Conservation (phyloP, 805 yeast genomes). For the Metschnikowia similis region DNA sequence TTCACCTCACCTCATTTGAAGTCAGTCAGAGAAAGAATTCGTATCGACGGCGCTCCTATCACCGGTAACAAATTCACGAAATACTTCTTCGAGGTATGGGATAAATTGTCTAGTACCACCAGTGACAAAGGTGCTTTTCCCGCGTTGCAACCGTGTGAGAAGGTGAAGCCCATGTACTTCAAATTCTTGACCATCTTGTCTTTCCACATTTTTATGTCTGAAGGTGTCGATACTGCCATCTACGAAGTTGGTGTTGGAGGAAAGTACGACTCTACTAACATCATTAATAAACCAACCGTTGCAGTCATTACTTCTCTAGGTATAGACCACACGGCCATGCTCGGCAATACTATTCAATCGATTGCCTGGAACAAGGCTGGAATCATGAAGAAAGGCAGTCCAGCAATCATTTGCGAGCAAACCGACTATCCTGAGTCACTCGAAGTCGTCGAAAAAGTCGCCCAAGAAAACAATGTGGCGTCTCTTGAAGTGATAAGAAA, state of each 20-base stretch:
- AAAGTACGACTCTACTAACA: slow-evolving; percentile 92
- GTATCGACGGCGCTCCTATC: slow-evolving; percentile 83
- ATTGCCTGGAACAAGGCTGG: slow-evolving; percentile 98
- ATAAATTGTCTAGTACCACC: slow-evolving; percentile 54
- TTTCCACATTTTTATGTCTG: slow-evolving; percentile 83
- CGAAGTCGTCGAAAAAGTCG: slow-evolving; percentile 57
- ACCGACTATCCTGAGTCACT: slow-evolving; percentile 49
- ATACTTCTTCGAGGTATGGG: slow-evolving; percentile 95
- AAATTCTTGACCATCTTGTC: slow-evolving; percentile 84
- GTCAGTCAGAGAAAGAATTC: slow-evolving; percentile 86
- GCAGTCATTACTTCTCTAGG: slow-evolving; percentile 87
- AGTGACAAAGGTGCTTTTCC: slow-evolving; percentile 63
- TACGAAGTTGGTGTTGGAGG: slow-evolving; percentile 99
- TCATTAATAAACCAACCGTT: slow-evolving; percentile 71
- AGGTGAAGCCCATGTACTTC: slow-evolving; percentile 87
- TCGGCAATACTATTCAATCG: slow-evolving; percentile 82
- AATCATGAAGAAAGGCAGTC: slow-evolving; percentile 65
- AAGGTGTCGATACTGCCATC: slow-evolving; percentile 89
- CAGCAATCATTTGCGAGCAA: slow-evolving; percentile 64
- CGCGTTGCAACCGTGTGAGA: slow-evolving; percentile 55
- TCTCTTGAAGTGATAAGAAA: slow-evolving; percentile 49
- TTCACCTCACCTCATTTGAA: slow-evolving; percentile 95
- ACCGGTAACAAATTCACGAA: slow-evolving; percentile 71
- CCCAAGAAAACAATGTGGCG: slow-evolving; percentile 52
- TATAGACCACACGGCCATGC: slow-evolving; percentile 82